These are phyloP conservation scores for Lepidium didymum DNA, from an alignment of 345 rosid species.

Conservation along the genomic window DNA sequence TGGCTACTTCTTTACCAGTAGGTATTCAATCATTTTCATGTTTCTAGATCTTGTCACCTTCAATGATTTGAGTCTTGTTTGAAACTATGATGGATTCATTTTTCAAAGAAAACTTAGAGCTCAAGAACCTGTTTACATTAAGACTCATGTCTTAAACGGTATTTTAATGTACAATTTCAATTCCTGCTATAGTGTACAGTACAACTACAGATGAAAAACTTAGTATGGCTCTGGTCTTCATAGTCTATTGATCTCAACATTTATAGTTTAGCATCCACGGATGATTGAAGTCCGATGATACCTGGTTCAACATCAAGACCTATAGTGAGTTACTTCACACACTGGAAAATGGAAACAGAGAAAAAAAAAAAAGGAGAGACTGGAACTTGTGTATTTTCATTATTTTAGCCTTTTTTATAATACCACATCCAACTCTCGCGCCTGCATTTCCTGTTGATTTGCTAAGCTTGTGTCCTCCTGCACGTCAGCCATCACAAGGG, in stretches of 20 bases:
- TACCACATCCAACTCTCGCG: slow-evolving; percentile 91
- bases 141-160: not conserved
- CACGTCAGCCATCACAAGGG: not conserved
- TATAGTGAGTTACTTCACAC: not conserved
- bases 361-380: not conserved
- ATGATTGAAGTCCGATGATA: slow-evolving; percentile 76
- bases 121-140: not conserved
- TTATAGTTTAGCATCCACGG: slow-evolving; percentile 37
- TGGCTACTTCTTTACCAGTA: not conserved
- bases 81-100: not conserved
- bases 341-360: not conserved
- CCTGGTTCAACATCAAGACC: slow-evolving; percentile 40
- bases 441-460: slow-evolving; percentile 93
- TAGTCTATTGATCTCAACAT: not conserved
- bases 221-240: not conserved
- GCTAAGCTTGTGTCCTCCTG: slow-evolving; percentile 93
- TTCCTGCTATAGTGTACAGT: not conserved
- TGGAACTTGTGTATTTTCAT: not conserved
- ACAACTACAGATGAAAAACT: not conserved
- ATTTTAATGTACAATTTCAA: slow-evolving; percentile 6
- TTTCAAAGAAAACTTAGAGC: not conserved
- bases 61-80: not conserved
- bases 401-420: not conserved
- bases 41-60: slow-evolving; percentile 6
- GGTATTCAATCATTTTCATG: slow-evolving; percentile 1